A percentile compares a stretch with the other conserved stretches of the same genome.
These are phyloP conservation scores for Taiwanofungus camphoratus DNA, from an alignment of 1,284 basidiomycete species.

Conservation along the genomic window DNA sequence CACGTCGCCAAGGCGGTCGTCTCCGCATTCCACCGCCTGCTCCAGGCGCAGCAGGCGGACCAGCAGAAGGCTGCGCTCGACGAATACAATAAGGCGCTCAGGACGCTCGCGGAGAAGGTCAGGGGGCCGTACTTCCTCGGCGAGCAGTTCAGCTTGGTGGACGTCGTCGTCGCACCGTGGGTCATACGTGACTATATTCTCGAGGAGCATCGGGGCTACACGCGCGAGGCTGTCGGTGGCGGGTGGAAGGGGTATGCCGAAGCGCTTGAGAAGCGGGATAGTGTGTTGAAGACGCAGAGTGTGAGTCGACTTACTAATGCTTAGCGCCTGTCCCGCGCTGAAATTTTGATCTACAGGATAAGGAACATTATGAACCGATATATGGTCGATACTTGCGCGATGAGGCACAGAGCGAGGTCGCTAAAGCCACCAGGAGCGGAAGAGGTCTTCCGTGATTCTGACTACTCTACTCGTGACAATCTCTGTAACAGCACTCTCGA, in stretches of 20 bases:
- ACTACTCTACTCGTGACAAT: too few species aligned
- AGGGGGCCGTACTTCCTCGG: conserved; percentile 58
- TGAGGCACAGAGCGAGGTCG: conserved; percentile 55
- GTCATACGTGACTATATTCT: conserved; percentile 43
- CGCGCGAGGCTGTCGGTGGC: conserved; percentile 36
- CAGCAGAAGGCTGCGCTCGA: conserved; percentile 40
- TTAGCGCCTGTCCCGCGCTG: conserved; percentile 44
- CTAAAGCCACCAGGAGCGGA: conserved; percentile 51
- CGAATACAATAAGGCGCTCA: conserved; percentile 41
- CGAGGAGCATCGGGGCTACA: conserved; percentile 44
- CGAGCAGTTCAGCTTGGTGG: conserved; percentile 49
- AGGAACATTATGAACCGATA: conserved; percentile 42
- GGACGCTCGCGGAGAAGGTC: conserved; percentile 40
- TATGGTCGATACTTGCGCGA: conserved; percentile 52
- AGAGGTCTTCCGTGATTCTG: conserved; percentile 42
- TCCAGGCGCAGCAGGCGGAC: conserved; percentile 47
- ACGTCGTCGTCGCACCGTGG: conserved; percentile 57
- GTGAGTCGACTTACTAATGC: conserved; percentile 30
- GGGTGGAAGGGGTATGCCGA: conserved; percentile 44
- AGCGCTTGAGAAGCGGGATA: conserved; percentile 38
- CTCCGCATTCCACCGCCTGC: conserved; percentile 46
- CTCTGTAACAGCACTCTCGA: too few species aligned
- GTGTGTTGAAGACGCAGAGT: conserved; percentile 44
- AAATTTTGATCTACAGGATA: conserved; percentile 29
- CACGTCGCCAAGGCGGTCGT: conserved; percentile 44